These are phyloP conservation scores for Chalciporus sp. DNA, from an alignment of 1,284 basidiomycete genomes.

Conservation along the genomic window DNA sequence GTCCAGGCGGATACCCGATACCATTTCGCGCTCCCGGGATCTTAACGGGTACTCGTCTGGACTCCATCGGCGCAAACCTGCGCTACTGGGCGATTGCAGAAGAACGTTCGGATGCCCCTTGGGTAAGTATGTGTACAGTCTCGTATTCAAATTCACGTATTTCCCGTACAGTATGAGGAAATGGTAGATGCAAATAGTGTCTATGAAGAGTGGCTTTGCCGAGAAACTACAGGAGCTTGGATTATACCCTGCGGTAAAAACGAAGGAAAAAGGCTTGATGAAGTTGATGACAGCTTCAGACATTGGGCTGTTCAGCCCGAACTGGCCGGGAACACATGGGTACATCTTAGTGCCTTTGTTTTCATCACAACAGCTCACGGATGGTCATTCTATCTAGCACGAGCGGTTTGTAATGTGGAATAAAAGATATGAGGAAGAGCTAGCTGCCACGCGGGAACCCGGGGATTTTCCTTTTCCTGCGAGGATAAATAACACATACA, in stretches of 20 bases:
- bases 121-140: slow-evolving; percentile 19
- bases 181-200: slow-evolving; percentile 9
- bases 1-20: slow-evolving; percentile 23
- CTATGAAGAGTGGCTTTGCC: slow-evolving; percentile 21
- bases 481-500: background rate
- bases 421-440: slow-evolving; percentile 20
- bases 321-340: slow-evolving; percentile 8
- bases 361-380: background rate
- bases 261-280: background rate
- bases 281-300: slow-evolving; percentile 4
- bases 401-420: slow-evolving; percentile 8
- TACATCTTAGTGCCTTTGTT: background rate
- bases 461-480: slow-evolving; percentile 11
- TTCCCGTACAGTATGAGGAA: slow-evolving; percentile 5
- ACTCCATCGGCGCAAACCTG: slow-evolving; percentile 5
- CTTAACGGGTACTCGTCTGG: slow-evolving; percentile 22
- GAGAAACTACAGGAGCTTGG: slow-evolving; percentile 14
- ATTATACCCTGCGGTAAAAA: slow-evolving; percentile 11
- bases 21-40: background rate
- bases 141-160: background rate
- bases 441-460: slow-evolving; percentile 3
- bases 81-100: slow-evolving; percentile 20
- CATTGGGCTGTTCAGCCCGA: slow-evolving; percentile 10
- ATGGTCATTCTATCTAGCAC: slow-evolving; percentile 12
- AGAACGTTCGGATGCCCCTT: background rate